Evolutionary conservation across 495 filamentous ascomycete genomes (phyloP).

Genomic region (Xylaria nigripes): DNA sequence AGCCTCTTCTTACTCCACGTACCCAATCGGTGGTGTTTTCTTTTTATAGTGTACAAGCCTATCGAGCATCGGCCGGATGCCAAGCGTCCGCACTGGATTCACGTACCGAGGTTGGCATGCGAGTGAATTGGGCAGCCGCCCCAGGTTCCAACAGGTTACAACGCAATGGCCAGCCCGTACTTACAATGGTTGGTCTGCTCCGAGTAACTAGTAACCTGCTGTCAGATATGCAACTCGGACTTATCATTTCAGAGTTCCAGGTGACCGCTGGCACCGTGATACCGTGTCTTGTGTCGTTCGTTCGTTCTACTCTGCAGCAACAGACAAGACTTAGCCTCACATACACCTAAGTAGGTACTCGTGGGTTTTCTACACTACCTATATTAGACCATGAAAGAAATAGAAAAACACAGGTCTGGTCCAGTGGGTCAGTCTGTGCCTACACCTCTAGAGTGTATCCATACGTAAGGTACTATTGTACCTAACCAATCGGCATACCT

Average conservation of each 20-base stretch:
- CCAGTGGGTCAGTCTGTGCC: too few relatives aligned
- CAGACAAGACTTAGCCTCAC: not conserved
- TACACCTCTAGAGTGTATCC: too few relatives aligned
- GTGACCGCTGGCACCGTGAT: not conserved
- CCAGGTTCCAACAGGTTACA: not conserved
- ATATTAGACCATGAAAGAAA: too few relatives aligned
- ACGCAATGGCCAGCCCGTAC: not conserved
- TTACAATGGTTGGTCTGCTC: not conserved
- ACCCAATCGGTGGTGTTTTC: not conserved
- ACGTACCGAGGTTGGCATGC: not conserved
- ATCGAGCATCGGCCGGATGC: not conserved
- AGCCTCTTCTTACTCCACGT: not conserved
- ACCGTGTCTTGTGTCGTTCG: not conserved
- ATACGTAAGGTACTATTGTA: not conserved
- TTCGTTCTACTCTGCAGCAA: not conserved
- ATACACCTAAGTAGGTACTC: not conserved
- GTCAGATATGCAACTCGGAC: not conserved
- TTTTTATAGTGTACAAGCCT: not conserved
- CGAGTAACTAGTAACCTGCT: not conserved
- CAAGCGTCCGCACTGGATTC: not conserved
- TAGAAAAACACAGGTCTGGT: too few relatives aligned
- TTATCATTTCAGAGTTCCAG: not conserved
- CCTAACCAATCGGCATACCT: not conserved
- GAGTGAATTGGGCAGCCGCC: not conserved
- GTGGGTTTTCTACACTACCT: too few relatives aligned